Conservation (phyloP, 768 basidiomycete species). For the Gloeopeniophorella convolvens region DNA sequence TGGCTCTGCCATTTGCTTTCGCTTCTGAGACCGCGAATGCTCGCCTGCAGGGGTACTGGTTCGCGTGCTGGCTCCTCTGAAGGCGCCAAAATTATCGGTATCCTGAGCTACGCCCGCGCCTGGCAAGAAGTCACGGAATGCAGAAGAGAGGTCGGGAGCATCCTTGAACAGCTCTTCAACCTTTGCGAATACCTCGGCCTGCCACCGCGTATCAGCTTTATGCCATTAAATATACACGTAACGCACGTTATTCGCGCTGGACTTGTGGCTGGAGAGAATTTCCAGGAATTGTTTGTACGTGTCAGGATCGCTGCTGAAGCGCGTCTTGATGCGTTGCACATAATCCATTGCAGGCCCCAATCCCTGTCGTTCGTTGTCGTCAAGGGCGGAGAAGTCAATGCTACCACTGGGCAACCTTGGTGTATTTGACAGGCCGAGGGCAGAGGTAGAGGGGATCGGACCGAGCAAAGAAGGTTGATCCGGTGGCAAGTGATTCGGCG, state of each 20-base stretch:
- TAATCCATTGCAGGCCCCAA: slow-evolving; percentile 86
- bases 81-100: slow-evolving; percentile 3
- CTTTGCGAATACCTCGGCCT: slow-evolving; percentile 65
- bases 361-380: slow-evolving; percentile 19
- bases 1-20: slow-evolving; percentile 24
- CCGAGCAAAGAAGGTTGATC: slow-evolving; percentile 8
- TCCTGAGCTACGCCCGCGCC: slow-evolving; percentile 23
- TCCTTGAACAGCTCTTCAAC: slow-evolving; percentile 69
- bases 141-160: slow-evolving; percentile 64
- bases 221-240: slow-evolving; percentile 16
- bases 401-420: neutral
- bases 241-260: slow-evolving; percentile 42
- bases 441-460: slow-evolving; percentile 14
- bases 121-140: slow-evolving; percentile 73
- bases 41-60: slow-evolving; percentile 25
- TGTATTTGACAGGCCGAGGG: slow-evolving; percentile 9
- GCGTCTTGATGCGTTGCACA: slow-evolving; percentile 93
- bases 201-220: neutral
- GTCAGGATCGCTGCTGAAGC: slow-evolving; percentile 72
- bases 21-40: slow-evolving; percentile 36
- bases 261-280: slow-evolving; percentile 63
- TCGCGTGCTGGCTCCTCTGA: slow-evolving; percentile 21
- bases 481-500: neutral
- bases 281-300: slow-evolving; percentile 78
- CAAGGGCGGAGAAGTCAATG: slow-evolving; percentile 2